Evolutionary conservation across 2,329 filamentous ascomycete genomes (phyloP).

Genomic region (Penicillium sp.): DNA sequence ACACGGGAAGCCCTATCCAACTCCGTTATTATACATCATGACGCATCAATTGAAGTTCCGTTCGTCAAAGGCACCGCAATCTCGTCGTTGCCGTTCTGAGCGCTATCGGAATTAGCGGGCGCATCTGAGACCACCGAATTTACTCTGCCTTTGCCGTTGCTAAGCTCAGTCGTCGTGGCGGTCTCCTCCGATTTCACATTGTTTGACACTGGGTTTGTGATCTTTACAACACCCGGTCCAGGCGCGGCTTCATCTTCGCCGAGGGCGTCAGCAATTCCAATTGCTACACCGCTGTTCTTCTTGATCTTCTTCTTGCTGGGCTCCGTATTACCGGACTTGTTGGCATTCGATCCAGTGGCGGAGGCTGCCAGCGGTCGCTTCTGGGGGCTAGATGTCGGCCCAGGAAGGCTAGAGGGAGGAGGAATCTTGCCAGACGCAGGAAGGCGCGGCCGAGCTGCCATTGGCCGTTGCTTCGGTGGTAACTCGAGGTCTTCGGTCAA

Average conservation of each 20-base stretch:
- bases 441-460: constrained; percentile 48
- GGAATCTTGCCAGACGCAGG: constrained; percentile 54
- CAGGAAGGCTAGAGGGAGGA: constrained; percentile 36
- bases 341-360: constrained; percentile 26
- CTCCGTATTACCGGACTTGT: constrained; percentile 37
- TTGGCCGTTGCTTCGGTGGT: constrained; percentile 80
- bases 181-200: constrained; percentile 54
- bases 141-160: constrained; percentile 20
- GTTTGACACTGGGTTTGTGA: constrained; percentile 20
- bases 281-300: constrained; percentile 43
- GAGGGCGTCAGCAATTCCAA: constrained; percentile 31
- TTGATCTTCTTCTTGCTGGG: constrained; percentile 50
- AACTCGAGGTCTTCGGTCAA: constrained; percentile 94
- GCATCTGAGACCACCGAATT: constrained; percentile 20
- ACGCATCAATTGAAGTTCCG: constrained; percentile 63
- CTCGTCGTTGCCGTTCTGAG: constrained; percentile 39
- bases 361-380: constrained; percentile 45
- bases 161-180: constrained; percentile 17
- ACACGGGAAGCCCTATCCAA: constrained; percentile 1
- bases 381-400: constrained; percentile 44
- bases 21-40: constrained; percentile 25
- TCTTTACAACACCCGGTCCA: constrained; percentile 24
- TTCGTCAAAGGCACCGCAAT: constrained; percentile 51
- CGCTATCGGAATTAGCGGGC: constrained; percentile 19
- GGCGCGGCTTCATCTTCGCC: constrained; percentile 33